Evolutionary conservation across 2,329 filamentous ascomycete species (phyloP).

Genomic region (Laburnicola sp.): DNA sequence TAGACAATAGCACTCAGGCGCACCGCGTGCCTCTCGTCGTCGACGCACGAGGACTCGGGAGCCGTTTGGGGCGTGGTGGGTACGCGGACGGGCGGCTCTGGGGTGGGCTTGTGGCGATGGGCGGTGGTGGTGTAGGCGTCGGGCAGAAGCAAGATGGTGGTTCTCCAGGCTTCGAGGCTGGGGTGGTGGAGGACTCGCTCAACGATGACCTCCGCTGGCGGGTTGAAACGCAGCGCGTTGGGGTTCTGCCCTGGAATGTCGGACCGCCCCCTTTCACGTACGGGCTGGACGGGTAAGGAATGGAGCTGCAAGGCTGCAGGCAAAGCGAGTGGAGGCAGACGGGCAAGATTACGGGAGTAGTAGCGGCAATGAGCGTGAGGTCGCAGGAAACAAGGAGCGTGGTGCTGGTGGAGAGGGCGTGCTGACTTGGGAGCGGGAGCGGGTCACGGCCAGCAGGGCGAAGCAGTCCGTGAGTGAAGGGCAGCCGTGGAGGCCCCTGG

Average conservation of each 20-base stretch:
- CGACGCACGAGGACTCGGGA: conserved; percentile 12
- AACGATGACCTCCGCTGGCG: conserved; percentile 37
- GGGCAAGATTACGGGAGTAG: not conserved
- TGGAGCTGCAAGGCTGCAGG: conserved; percentile 20
- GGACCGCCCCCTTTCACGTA: conserved; percentile 34
- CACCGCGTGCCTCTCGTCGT: conserved; percentile 28
- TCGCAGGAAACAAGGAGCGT: conserved; percentile 30
- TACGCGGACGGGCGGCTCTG: conserved; percentile 9
- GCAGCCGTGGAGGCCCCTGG: not conserved
- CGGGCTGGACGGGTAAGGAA: conserved; percentile 33
- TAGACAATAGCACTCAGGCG: conserved; percentile 22
- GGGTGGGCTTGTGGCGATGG: conserved; percentile 3
- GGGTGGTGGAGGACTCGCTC: conserved; percentile 37
- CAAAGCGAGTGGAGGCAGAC: conserved; percentile 12
- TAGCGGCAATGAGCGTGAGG: conserved; percentile 32
- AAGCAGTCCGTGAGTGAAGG: conserved; percentile 1
- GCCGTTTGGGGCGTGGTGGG: conserved; percentile 9
- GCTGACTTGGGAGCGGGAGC: conserved; percentile 14
- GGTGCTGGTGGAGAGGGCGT: conserved; percentile 24
- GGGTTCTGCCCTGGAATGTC: conserved; percentile 41
- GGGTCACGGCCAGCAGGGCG: conserved; percentile 7
- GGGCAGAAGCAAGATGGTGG: not conserved
- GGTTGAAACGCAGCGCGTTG: conserved; percentile 45
- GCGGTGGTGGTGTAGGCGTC: conserved; percentile 1
- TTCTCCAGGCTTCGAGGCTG: conserved; percentile 19